Percentiles rank a stretch among this genome's conserved stretches.
These are phyloP conservation scores for Leccinum aurantiacum DNA, from an alignment of 768 basidiomycete species.

Conservation along the genomic window DNA sequence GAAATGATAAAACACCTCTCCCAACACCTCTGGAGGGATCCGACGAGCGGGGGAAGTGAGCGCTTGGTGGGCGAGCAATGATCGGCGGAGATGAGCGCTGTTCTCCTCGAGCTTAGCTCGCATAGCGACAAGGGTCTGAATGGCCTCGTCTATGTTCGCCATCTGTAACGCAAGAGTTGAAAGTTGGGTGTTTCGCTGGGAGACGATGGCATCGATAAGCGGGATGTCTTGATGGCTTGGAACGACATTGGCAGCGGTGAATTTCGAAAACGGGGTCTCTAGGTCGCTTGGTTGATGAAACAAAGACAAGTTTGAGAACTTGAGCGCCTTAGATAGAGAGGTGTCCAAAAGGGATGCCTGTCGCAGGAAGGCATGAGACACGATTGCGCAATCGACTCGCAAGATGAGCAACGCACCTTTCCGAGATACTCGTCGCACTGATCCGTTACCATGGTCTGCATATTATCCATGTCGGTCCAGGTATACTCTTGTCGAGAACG, in stretches of 20 bases:
- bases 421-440: slow-evolving; percentile 22
- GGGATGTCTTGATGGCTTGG: slow-evolving; percentile 15
- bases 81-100: slow-evolving; percentile 18
- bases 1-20: slow-evolving; percentile 32
- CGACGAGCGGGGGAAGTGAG: slow-evolving; percentile 20
- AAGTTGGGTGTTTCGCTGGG: slow-evolving; percentile 22
- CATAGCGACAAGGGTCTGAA: slow-evolving; percentile 21
- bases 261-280: slow-evolving; percentile 13
- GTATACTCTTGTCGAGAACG: neutral
- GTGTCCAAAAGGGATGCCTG: slow-evolving; percentile 22
- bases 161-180: slow-evolving; percentile 22
- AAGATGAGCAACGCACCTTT: slow-evolving; percentile 19
- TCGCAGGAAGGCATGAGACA: slow-evolving; percentile 28
- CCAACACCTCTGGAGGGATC: slow-evolving; percentile 32
- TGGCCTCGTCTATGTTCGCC: slow-evolving; percentile 13
- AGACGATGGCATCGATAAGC: slow-evolving; percentile 21
- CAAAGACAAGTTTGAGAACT: neutral
- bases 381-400: slow-evolving; percentile 32
- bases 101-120: slow-evolving; percentile 20
- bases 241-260: slow-evolving; percentile 9
- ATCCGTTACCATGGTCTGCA: slow-evolving; percentile 9
- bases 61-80: slow-evolving; percentile 26
- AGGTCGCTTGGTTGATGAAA: slow-evolving; percentile 16
- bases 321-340: neutral
- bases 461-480: slow-evolving; percentile 14